A percentile compares a stretch with the other conserved stretches of the same genome.
Evolutionary conservation across 257 asterid genomes (phyloP).

Genomic region (Petrea volubilis): DNA sequence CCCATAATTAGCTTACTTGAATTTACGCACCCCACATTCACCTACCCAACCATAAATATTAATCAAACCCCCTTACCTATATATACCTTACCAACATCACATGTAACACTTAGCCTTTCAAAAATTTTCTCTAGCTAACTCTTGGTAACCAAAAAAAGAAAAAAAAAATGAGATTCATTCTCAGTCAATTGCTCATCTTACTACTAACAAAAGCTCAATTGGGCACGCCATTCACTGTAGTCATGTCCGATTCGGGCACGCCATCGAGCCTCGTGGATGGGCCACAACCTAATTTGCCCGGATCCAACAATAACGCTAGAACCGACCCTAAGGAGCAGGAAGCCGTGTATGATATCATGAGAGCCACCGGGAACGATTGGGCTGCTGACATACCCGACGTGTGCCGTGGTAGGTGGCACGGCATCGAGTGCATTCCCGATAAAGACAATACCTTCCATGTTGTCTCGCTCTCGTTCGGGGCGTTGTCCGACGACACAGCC

Average conservation of each 20-base stretch:
- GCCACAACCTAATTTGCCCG: conserved; percentile 51
- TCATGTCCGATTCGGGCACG: conserved; percentile 52
- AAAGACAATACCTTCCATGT: conserved; percentile 69
- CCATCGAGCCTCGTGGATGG: conserved; percentile 55
- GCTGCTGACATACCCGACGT: conserved; percentile 79
- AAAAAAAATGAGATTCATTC: conserved; percentile 28
- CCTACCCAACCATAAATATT: conserved; percentile 26
- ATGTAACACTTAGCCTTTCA: background rate
- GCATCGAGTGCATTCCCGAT: conserved; percentile 91
- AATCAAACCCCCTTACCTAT: conserved; percentile 16
- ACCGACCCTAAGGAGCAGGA: conserved; percentile 64
- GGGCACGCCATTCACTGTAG: conserved; percentile 40
- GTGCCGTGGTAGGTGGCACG: conserved; percentile 94
- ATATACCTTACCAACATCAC: conserved; percentile 13
- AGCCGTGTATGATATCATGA: conserved; percentile 81
- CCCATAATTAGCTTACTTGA: conserved; percentile 46
- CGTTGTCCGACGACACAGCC: conserved; percentile 82
- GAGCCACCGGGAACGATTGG: conserved; percentile 92
- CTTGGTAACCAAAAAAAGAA: too few species aligned
- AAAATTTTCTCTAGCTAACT: background rate
- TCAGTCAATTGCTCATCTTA: conserved; percentile 26
- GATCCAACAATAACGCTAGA: conserved; percentile 39
- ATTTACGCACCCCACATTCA: conserved; percentile 34
- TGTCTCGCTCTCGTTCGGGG: conserved; percentile 80
- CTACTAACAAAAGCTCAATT: conserved; percentile 25